Evolutionary conservation across 2,329 filamentous ascomycete species (phyloP), one percentile per base, ranked within the genome.

Genomic region (Ceratocystis colombiana): DNA sequence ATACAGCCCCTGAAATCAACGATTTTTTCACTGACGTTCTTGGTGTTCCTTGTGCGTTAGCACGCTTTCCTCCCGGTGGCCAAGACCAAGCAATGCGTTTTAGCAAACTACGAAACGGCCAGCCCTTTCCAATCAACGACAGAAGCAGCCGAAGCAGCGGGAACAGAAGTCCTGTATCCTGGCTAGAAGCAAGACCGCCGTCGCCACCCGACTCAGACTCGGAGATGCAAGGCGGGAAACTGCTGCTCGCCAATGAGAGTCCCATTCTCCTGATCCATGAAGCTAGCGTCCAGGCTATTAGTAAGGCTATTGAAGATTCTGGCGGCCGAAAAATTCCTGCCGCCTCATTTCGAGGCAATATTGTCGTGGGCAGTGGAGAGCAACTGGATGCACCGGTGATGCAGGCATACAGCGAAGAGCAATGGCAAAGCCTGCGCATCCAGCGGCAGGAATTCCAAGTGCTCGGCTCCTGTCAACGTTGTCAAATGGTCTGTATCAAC

Each of bases 401-500:
- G 0, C 30, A 5, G 15, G 50, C 67, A 30, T 97, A 94, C 73
- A 80, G 82, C 0, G 93, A 97, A 76, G 94, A 97, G 70, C 74
- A 77, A 5, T 97, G 93, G 93, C 78, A 77, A 12, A 79, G 76
- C 17, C 71, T 96, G 50, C 79, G 76, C 7, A 88, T 96, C 67
- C 88, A 88, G 1, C 70, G 74, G 1, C 80, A 86, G 67, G 74
- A 76, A 8, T 88, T 90, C 71, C 80, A 88, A 68, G 84, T 95
- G 71, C 77, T 97, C 3, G 93, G 92, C 0, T 84, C 88, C 2
- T 99, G 94, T 72, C 84, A 90, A 68, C 80, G 94, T 68, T 99
- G 94, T 71, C 91, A 96, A 74, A 97, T 99, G 92, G 88, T 99
- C 8, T 96, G 93, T 73, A 84, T 97, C 59, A 87, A 99, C 72